Base-by-base conservation (phyloP, 2,329 filamentous ascomycete genomes). In the Alternaria sp. region DNA sequence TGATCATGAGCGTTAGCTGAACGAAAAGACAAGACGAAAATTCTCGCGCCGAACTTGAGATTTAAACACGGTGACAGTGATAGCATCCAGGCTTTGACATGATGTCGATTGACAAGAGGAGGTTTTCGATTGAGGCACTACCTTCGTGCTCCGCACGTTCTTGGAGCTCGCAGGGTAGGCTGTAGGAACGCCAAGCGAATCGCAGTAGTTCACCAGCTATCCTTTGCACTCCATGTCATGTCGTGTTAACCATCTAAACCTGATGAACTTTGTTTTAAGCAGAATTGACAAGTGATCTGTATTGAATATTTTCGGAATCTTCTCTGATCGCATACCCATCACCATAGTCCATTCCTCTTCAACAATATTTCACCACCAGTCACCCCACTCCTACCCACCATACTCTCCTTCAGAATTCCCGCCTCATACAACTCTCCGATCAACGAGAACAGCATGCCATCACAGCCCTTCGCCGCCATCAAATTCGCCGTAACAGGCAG, bases 401-500 rank as follows among this genome's bases (percentile, higher is more conserved):
- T 72, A 3, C 82, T 84, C 3, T 80, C 66, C 48, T 77, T 79
- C 43, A 88, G 20, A 3, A 87, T 79, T 0, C 85, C 86, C 16
- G 79, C 82, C 27, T 75, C 75, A 1, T 84, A 80, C 57, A 89
- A 62, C 43, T 86, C 84, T 51, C 82, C 77, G 3, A 86, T 84
- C 51, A 89, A 72, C 44, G 80, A 81, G 43, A 85, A 85, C 27
- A 89, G 67, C 78, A 89, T 80, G 0, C 85, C 85, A 74, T 90
- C 88, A 63, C 88, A 90, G 0, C 87, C 87, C 64, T 83, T 85
- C 0, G 86, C 84, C 0, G 82, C 87, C 75, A 89, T 77, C 20
- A 89, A 77, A 62, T 87, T 81, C 0, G 89, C 82, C 1, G 85
- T 83, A 0, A 90, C 87, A 0, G 87, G 88, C 34, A 89, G 71